Evolutionary conservation across 2,329 filamentous ascomycete genomes (phyloP).

Genomic region (Penicillium sp.): DNA sequence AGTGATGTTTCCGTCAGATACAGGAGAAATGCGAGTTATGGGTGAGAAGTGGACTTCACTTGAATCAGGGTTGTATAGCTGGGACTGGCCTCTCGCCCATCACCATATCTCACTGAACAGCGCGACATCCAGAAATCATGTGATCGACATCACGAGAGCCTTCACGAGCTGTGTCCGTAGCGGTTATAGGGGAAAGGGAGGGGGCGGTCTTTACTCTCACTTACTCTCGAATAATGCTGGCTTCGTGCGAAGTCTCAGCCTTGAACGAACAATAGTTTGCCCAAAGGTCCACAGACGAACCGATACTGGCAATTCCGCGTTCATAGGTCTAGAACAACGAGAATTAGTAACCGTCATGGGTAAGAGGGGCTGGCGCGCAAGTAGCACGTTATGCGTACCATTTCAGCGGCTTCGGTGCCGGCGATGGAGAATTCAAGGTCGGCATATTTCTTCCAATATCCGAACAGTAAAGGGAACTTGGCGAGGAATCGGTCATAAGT

Average conservation of each 20-base stretch:
- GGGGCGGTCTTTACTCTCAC: constrained; percentile 65
- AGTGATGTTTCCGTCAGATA: constrained; percentile 33
- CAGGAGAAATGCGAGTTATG: constrained; percentile 47
- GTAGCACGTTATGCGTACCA: constrained; percentile 56
- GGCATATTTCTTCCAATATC: constrained; percentile 99
- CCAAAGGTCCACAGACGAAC: constrained; percentile 94
- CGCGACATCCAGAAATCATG: constrained; percentile 33
- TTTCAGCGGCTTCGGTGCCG: constrained; percentile 93
- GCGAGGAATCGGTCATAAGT: constrained; percentile 89
- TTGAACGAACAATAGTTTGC: constrained; percentile 97
- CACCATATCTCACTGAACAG: constrained; percentile 38
- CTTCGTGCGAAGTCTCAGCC: constrained; percentile 92
- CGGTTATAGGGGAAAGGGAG: constrained; percentile 59
- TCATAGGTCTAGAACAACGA: constrained; percentile 70
- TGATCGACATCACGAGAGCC: constrained; percentile 37
- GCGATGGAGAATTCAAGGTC: constrained; percentile 96
- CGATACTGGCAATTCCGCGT: constrained; percentile 86
- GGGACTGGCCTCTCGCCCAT: constrained; percentile 65
- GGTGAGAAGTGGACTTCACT: constrained; percentile 50
- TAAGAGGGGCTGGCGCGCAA: background rate
- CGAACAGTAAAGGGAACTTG: constrained; percentile 93
- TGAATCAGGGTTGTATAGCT: constrained; percentile 49
- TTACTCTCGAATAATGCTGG: constrained; percentile 99
- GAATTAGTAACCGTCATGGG: constrained; percentile 3
- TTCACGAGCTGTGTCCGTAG: constrained; percentile 40